Conservation (phyloP, 2,329 filamentous ascomycete genomes). For the Aspergillus uvarum region DNA sequence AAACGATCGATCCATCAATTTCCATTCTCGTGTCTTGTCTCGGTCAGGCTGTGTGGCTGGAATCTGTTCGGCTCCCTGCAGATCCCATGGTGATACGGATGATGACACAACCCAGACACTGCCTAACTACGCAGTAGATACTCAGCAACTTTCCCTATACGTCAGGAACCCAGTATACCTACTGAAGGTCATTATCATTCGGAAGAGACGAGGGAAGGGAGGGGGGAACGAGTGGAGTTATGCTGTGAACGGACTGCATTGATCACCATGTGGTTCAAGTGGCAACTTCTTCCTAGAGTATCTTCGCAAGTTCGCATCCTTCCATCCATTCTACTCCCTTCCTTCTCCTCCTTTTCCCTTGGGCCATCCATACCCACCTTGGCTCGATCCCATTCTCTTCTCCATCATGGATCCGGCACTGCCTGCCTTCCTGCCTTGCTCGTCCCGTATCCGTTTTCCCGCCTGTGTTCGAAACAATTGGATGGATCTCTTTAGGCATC, state of each 20-base stretch:
- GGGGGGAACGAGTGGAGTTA: not conserved
- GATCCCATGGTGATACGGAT: not conserved
- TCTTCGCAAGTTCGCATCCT: not conserved
- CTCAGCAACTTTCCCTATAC: no score
- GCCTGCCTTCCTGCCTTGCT: not conserved
- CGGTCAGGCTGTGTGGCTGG: not conserved
- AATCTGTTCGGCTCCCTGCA: conserved; percentile 4
- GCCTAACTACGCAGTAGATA: not conserved
- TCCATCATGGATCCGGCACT: not conserved
- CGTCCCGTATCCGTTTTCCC: no score
- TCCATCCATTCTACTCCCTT: not conserved
- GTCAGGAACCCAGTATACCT: no score
- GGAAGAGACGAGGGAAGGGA: not conserved
- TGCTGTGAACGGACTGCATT: not conserved
- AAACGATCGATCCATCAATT: not conserved
- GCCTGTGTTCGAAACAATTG: not conserved
- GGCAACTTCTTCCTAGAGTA: not conserved
- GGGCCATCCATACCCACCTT: not conserved
- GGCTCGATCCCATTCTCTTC: no score
- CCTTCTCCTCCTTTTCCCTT: not conserved
- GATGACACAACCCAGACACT: not conserved
- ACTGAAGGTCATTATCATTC: not conserved
- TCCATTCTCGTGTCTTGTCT: not conserved
- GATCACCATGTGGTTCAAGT: conserved; percentile 4
- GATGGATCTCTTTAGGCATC: not conserved